These are phyloP conservation scores for Diplocarpon mali DNA, from an alignment of 2,329 filamentous ascomycete species.

Conservation along the genomic window DNA sequence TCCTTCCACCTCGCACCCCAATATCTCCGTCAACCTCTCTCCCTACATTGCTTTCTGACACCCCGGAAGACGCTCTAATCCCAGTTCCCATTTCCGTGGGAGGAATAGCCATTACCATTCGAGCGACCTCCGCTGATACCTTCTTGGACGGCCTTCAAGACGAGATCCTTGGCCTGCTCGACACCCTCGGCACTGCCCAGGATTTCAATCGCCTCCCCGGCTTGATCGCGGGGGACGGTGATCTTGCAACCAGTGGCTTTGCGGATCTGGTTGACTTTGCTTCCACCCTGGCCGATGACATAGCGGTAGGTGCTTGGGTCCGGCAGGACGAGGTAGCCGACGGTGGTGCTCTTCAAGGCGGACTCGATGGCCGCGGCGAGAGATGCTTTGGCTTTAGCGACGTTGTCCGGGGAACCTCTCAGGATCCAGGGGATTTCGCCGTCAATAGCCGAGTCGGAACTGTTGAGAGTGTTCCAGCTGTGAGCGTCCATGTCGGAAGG, in stretches of 20 bases:
- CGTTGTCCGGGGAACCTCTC: constrained; percentile 63
- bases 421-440: constrained; percentile 85
- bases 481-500: constrained; percentile 54
- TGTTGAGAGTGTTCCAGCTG: constrained; percentile 74
- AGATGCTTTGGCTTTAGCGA: constrained; percentile 68
- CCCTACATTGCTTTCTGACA: not conserved
- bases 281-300: constrained; percentile 80
- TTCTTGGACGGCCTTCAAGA: constrained; percentile 69
- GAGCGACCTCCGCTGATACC: constrained; percentile 28
- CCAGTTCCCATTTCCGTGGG: constrained; percentile 8
- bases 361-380: constrained; percentile 65
- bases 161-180: constrained; percentile 79
- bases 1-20: not conserved
- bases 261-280: constrained; percentile 85
- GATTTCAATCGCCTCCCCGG: constrained; percentile 79
- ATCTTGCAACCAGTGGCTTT: constrained; percentile 90
- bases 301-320: constrained; percentile 83
- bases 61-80: constrained; percentile 3
- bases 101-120: constrained; percentile 2
- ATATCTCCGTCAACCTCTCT: not conserved
- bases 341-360: constrained; percentile 57
- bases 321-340: constrained; percentile 76
- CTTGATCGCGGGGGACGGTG: constrained; percentile 77
- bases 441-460: constrained; percentile 37
- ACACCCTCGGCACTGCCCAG: constrained; percentile 68